A percentile compares a stretch with the other conserved stretches of the same genome.
Evolutionary conservation across 257 asterid genomes (phyloP).

Genomic region (Anisodus acutangulus): DNA sequence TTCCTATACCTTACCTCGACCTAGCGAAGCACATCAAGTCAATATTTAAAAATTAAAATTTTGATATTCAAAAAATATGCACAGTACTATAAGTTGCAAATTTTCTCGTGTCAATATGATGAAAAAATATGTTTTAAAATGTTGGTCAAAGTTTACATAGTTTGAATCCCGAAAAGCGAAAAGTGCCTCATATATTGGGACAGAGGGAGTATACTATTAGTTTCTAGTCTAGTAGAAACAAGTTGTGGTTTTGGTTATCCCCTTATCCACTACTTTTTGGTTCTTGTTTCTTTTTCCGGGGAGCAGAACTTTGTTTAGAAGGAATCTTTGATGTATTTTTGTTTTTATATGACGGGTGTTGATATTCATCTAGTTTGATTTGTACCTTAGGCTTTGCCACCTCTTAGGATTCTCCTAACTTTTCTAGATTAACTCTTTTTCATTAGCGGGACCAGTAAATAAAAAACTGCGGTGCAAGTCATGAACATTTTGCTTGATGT

Average conservation of each 20-base stretch:
- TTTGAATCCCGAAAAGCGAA: too few relatives aligned
- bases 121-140: too few relatives aligned
- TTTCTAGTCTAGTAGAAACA: not conserved
- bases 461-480: not conserved
- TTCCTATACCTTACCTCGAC: too few relatives aligned
- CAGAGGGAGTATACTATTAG: not conserved
- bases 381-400: not conserved
- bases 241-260: not conserved
- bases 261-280: not conserved
- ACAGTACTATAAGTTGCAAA: too few relatives aligned
- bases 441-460: not conserved
- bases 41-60: too few relatives aligned
- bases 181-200: too few relatives aligned
- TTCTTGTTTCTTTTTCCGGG: not conserved
- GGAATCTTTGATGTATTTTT: not conserved
- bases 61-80: too few relatives aligned
- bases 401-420: not conserved
- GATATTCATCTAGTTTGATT: constrained; percentile 13
- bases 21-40: too few relatives aligned
- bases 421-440: constrained; percentile 15
- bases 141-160: too few relatives aligned
- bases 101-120: too few relatives aligned
- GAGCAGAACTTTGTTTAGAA: constrained; percentile 13
- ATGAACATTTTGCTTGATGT: constrained; percentile 13
- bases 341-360: not conserved